A percentile compares a stretch with the other conserved stretches of the same genome.
These are phyloP conservation scores for Gracilaria gracilis DNA, from an alignment of 23 red algal genomes.

Conservation along the genomic window DNA sequence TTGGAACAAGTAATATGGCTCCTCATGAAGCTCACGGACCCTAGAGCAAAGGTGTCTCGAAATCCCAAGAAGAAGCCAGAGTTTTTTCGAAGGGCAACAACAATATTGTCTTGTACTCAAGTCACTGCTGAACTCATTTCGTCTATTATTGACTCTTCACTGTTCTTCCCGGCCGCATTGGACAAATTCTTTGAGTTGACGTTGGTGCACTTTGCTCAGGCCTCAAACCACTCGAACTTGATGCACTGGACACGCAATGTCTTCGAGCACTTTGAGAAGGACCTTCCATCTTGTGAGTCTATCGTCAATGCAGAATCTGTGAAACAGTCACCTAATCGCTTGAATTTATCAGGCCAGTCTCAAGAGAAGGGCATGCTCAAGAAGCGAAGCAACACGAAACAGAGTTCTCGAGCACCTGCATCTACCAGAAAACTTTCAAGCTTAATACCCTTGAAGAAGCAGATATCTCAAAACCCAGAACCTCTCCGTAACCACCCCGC, in stretches of 20 bases:
- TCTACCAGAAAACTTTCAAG: not conserved
- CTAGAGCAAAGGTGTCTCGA: not conserved
- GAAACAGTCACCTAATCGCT: not conserved
- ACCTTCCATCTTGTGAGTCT: not conserved
- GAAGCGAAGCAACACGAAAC: not conserved
- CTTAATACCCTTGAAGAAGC: not conserved
- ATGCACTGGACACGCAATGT: constrained; percentile 7
- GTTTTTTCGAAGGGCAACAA: constrained; percentile 15
- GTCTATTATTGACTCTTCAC: not conserved
- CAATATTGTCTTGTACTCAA: constrained; percentile 28
- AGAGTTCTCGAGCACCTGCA: not conserved
- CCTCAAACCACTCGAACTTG: not conserved
- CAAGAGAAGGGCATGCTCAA: not conserved
- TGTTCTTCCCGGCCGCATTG: not conserved
- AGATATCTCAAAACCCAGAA: not conserved
- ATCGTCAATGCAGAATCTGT: not conserved
- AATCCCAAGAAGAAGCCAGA: constrained; percentile 13
- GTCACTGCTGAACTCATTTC: constrained; percentile 4
- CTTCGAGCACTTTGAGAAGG: constrained; percentile 42
- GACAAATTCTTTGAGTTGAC: not conserved
- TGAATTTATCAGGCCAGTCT: not conserved
- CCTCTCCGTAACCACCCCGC: constrained; percentile 19
- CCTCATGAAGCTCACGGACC: not conserved
- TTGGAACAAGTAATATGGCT: constrained; percentile 30
- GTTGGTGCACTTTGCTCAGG: constrained; percentile 4